Percentiles rank a stretch among this genome's conserved stretches.
Evolutionary conservation across 2,329 filamentous ascomycete species (phyloP).

Genomic region (Fusarium transvaalense): DNA sequence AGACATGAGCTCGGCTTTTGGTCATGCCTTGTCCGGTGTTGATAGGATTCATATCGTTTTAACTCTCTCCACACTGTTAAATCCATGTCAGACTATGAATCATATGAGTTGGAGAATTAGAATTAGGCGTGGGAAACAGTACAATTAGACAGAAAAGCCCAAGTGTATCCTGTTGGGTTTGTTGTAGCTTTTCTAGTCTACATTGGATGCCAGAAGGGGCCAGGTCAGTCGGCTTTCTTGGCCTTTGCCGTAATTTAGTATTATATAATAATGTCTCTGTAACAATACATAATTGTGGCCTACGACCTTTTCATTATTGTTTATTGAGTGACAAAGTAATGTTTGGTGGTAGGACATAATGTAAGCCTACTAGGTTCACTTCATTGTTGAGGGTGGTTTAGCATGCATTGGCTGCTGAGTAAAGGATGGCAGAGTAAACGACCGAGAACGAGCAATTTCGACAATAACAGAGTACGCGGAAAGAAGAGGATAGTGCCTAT

Average conservation of each 20-base stretch:
- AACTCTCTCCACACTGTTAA: conserved; percentile 1
- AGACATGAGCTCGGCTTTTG: neutral
- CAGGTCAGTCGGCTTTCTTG: conserved; percentile 2
- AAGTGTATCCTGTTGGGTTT: neutral
- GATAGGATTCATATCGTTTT: conserved; percentile 4
- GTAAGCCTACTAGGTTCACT: neutral
- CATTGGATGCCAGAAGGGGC: conserved; percentile 2
- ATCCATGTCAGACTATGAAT: conserved; percentile 12
- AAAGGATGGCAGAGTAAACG: neutral
- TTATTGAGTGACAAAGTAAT: neutral
- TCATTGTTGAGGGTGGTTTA: neutral
- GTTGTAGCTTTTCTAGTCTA: conserved; percentile 9
- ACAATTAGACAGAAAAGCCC: conserved; percentile 7
- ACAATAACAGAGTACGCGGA: neutral
- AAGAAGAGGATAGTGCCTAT: conserved; percentile 2
- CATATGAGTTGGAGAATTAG: conserved; percentile 11
- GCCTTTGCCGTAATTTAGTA: conserved; percentile 16
- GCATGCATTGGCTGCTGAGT: neutral
- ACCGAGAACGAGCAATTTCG: neutral
- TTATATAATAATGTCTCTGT: conserved; percentile 24
- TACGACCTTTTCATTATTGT: neutral
- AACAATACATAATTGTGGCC: conserved; percentile 13
- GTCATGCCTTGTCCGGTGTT: conserved; percentile 1
- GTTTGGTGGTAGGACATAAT: neutral
- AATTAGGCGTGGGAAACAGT: conserved; percentile 22